phyloP scores from a whole-genome alignment of 371 early-diverging fungal species.

The Mortierella sp. region DNA sequence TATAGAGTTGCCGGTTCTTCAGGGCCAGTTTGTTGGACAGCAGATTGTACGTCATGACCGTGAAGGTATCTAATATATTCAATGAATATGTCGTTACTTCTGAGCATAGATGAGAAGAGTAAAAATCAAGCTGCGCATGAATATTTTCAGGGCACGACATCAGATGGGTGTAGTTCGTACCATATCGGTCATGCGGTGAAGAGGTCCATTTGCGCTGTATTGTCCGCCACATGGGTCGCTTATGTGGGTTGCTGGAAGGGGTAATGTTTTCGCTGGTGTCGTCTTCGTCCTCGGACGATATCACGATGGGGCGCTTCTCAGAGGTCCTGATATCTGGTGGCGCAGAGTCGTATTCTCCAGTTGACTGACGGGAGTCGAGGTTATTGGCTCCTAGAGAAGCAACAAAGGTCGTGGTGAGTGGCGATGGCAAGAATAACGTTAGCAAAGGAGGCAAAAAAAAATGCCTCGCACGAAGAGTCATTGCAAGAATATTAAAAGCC shows the following conservation, averaged over 20 bases:
- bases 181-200: neutral
- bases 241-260: neutral
- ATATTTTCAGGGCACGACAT: neutral
- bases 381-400: neutral
- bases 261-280: neutral
- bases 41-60: conserved; percentile 50
- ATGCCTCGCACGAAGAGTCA: neutral
- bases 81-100: neutral
- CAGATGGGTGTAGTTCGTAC: neutral
- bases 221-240: neutral
- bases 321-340: neutral
- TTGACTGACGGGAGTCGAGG: neutral
- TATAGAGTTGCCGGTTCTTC: conserved; percentile 23
- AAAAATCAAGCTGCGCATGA: neutral
- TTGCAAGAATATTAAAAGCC: neutral
- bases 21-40: conserved; percentile 28
- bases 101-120: neutral
- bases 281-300: neutral
- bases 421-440: neutral
- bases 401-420: neutral
- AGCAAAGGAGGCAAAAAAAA: neutral
- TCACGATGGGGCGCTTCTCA: neutral
- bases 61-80: conserved; percentile 22
- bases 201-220: neutral
- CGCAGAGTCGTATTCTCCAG: neutral